phyloP scores from a whole-genome alignment of 768 basidiomycete species.

The Hygrophorus pudorinus region DNA sequence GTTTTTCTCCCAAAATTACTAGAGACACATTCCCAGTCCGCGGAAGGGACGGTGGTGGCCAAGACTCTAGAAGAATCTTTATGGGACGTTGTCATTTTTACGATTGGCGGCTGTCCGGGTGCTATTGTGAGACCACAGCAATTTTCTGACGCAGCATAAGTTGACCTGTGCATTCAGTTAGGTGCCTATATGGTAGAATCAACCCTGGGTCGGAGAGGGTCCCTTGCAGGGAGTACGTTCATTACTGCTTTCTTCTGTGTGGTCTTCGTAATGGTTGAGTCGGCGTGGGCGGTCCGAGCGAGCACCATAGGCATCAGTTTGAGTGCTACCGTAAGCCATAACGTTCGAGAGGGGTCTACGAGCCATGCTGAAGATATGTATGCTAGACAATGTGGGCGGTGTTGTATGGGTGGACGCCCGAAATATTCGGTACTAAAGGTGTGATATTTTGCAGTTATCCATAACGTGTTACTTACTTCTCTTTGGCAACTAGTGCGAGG shows the following conservation, averaged over 20 bases:
- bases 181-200: conserved; percentile 81
- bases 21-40: conserved; percentile 43
- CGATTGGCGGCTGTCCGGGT: conserved; percentile 77
- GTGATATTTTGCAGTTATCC: conserved; percentile 6
- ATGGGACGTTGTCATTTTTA: conserved; percentile 84
- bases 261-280: conserved; percentile 51
- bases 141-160: neutral
- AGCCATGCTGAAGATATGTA: neutral
- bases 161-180: conserved; percentile 32
- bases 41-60: conserved; percentile 9
- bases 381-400: conserved; percentile 76
- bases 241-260: conserved; percentile 67
- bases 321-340: conserved; percentile 49
- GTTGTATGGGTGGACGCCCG: conserved; percentile 85
- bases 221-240: conserved; percentile 68
- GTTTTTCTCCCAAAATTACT: conserved; percentile 82
- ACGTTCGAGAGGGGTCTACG: neutral
- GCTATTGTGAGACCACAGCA: conserved; percentile 47
- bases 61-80: conserved; percentile 53
- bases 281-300: conserved; percentile 47
- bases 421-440: conserved; percentile 78
- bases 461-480: conserved; percentile 1
- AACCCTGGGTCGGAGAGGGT: conserved; percentile 55
- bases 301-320: conserved; percentile 73
- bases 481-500: conserved; percentile 49